These are phyloP conservation scores for Elsinoe batatas DNA, from an alignment of 2,329 filamentous ascomycete species.

Conservation along the genomic window DNA sequence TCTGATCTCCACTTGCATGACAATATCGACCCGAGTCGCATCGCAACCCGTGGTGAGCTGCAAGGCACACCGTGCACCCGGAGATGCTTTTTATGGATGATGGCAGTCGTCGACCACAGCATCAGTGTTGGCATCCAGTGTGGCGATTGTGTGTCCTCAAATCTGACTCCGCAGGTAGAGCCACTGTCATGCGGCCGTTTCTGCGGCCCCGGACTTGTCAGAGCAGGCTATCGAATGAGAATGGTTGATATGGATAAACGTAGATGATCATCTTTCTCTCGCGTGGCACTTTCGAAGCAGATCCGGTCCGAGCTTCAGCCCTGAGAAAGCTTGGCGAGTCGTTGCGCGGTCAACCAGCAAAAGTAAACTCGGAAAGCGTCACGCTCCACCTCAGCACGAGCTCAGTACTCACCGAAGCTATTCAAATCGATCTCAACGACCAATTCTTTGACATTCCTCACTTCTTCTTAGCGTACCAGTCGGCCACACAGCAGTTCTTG, in stretches of 20 bases:
- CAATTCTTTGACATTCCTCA: slow-evolving; percentile 5
- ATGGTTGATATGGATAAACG: slow-evolving; percentile 1
- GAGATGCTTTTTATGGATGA: neutral
- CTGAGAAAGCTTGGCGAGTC: neutral
- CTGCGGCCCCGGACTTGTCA: neutral
- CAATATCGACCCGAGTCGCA: slow-evolving; percentile 5
- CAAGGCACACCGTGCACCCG: slow-evolving; percentile 11
- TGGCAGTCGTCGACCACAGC: neutral
- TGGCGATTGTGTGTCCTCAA: neutral
- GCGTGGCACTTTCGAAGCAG: neutral
- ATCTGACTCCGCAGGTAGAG: neutral
- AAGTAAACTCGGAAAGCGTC: slow-evolving; percentile 2
- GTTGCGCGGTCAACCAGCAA: slow-evolving; percentile 8
- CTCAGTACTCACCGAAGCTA: neutral
- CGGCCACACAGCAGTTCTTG: slow-evolving; percentile 12
- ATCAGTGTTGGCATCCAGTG: neutral
- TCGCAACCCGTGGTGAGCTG: slow-evolving; percentile 7
- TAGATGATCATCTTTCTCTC: neutral
- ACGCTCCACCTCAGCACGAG: neutral
- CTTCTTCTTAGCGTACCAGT: slow-evolving; percentile 5
- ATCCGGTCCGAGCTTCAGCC: neutral
- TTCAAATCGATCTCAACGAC: neutral
- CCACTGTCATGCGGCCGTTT: neutral
- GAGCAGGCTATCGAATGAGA: neutral
- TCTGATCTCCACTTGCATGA: slow-evolving; percentile 6